Conservation (phyloP, 2,329 filamentous ascomycete species). For the Botrytis fragariae region DNA sequence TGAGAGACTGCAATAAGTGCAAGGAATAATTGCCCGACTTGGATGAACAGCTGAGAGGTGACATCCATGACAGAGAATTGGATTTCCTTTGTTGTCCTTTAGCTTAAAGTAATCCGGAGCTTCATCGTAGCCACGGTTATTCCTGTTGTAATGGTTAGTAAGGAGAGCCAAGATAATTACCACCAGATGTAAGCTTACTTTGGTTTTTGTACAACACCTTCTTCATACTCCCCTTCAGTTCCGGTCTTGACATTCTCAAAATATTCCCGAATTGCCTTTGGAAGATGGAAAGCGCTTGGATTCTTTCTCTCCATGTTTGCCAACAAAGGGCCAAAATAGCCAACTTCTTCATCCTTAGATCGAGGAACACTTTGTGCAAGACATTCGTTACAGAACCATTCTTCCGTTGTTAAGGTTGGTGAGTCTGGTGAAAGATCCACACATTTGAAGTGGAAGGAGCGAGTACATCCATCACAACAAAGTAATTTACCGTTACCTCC, state of each 20-base stretch:
- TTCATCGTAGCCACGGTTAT: conserved; percentile 56
- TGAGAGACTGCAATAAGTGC: conserved; percentile 74
- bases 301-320: conserved; percentile 65
- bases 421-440: conserved; percentile 69
- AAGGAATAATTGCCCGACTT: conserved; percentile 73
- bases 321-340: conserved; percentile 61
- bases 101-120: conserved; percentile 65
- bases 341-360: conserved; percentile 44
- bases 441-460: conserved; percentile 87
- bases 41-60: conserved; percentile 60
- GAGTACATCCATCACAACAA: conserved; percentile 89
- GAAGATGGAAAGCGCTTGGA: conserved; percentile 70
- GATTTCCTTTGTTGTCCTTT: conserved; percentile 68
- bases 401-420: conserved; percentile 59
- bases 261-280: conserved; percentile 65
- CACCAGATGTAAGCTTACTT: conserved; percentile 52
- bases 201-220: conserved; percentile 52
- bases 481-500: conserved; percentile 79
- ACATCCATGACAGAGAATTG: conserved; percentile 77
- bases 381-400: conserved; percentile 84
- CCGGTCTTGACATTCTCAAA: conserved; percentile 80
- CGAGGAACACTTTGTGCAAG: conserved; percentile 47
- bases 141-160: conserved; percentile 40
- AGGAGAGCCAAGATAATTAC: conserved; percentile 18
- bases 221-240: conserved; percentile 76